Evolutionary conservation across 2,329 filamentous ascomycete species (phyloP).

Genomic region (Diaporthe destruens): DNA sequence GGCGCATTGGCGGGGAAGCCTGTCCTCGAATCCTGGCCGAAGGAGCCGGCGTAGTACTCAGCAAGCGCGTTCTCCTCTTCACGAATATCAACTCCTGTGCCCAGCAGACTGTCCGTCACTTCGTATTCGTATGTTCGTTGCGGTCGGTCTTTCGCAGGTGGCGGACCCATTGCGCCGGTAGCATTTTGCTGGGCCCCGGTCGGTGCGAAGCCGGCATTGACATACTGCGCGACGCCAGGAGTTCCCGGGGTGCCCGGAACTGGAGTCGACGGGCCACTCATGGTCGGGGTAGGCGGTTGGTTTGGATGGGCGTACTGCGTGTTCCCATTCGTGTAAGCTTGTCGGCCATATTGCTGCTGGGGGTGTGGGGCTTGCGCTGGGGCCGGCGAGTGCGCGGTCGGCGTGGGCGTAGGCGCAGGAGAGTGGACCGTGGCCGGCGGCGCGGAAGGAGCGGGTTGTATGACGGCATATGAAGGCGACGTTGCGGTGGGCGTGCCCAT

Average conservation of each 20-base stretch:
- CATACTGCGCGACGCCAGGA: slow-evolving; percentile 35
- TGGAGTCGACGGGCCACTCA: slow-evolving; percentile 33
- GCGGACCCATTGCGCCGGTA: slow-evolving; percentile 66
- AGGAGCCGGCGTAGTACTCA: slow-evolving; percentile 68
- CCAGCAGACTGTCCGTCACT: slow-evolving; percentile 84
- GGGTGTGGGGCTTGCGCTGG: slow-evolving; percentile 45
- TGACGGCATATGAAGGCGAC: slow-evolving; percentile 54
- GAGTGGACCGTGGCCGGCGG: slow-evolving; percentile 43
- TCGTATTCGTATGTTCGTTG: slow-evolving; percentile 77
- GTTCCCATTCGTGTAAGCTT: slow-evolving; percentile 45
- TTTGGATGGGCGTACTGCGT: slow-evolving; percentile 41
- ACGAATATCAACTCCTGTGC: slow-evolving; percentile 87
- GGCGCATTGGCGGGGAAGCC: slow-evolving; percentile 69
- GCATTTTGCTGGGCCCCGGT: slow-evolving; percentile 49
- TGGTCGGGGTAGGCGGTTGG: slow-evolving; percentile 21
- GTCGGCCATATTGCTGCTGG: slow-evolving; percentile 39
- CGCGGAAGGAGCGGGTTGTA: slow-evolving; percentile 44
- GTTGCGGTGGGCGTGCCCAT: slow-evolving; percentile 45
- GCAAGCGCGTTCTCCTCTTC: slow-evolving; percentile 88
- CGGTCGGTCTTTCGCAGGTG: slow-evolving; percentile 71
- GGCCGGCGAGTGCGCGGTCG: slow-evolving; percentile 5
- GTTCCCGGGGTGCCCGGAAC: slow-evolving; percentile 33
- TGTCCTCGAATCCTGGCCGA: slow-evolving; percentile 60
- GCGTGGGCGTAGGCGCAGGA: slow-evolving; percentile 3
- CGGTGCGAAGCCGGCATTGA: slow-evolving; percentile 33